Evolutionary conservation across 106 monocot species (phyloP).

Genomic region (Dioscorea dumetorum): DNA sequence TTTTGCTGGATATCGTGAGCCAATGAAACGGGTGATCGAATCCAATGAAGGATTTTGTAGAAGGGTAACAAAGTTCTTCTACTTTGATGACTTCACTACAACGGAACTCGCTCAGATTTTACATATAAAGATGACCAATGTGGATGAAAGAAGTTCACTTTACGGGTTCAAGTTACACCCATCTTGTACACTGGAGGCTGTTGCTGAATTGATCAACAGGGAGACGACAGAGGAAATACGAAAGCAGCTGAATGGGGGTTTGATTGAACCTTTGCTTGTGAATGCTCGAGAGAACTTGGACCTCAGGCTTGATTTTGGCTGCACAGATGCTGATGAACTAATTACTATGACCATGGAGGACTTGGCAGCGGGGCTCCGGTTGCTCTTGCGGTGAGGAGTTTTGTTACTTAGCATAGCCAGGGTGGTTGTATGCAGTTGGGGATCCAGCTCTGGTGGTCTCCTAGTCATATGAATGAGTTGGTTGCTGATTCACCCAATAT

Average conservation of each 20-base stretch:
- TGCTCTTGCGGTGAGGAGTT: slow-evolving; percentile 25
- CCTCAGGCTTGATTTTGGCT: slow-evolving; percentile 69
- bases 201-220: slow-evolving; percentile 35
- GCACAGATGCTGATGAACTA: slow-evolving; percentile 39
- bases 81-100: slow-evolving; percentile 72
- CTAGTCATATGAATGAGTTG: no score
- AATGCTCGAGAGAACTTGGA: slow-evolving; percentile 91
- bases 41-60: slow-evolving; percentile 93
- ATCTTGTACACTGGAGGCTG: slow-evolving; percentile 45
- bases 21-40: slow-evolving; percentile 83
- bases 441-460: no score
- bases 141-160: slow-evolving; percentile 31
- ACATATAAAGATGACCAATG: slow-evolving; percentile 60
- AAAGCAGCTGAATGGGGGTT: slow-evolving; percentile 81
- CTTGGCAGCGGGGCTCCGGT: slow-evolving; percentile 49
- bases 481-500: no score
- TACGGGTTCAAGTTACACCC: slow-evolving; percentile 85
- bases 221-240: slow-evolving; percentile 53
- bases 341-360: slow-evolving; percentile 86
- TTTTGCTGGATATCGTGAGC: slow-evolving; percentile 89
- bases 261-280: slow-evolving; percentile 65
- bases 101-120: slow-evolving; percentile 71
- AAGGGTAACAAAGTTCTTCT: slow-evolving; percentile 87
- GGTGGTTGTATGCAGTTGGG: no score
- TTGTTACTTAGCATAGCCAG: not conserved